Percentiles rank a stretch among this genome's conserved stretches.
Evolutionary conservation across 345 rosid genomes (phyloP).

Genomic region (Hirschfeldia incana): DNA sequence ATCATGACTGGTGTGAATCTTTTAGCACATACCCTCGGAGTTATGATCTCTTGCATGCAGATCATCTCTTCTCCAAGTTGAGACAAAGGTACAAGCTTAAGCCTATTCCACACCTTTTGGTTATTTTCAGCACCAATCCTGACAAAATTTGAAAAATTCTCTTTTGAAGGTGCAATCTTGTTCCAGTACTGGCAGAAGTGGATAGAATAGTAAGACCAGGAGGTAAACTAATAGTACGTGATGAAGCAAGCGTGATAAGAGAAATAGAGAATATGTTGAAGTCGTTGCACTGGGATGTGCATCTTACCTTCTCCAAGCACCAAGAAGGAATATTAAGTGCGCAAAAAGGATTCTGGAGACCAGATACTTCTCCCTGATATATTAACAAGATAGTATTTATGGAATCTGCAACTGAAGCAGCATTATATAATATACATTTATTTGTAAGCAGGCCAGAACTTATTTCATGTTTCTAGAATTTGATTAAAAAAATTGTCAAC

Average conservation of each 20-base stretch:
- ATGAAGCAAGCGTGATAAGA: constrained; percentile 55
- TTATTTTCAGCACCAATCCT: background rate
- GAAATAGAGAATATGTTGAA: constrained; percentile 79
- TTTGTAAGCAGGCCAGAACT: background rate
- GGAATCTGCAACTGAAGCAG: constrained; percentile 17
- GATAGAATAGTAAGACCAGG: constrained; percentile 93
- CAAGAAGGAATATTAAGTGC: constrained; percentile 86
- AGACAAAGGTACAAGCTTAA: constrained; percentile 49
- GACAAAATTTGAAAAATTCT: background rate
- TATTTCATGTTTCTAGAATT: constrained; percentile 6
- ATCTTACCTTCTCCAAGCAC: constrained; percentile 65
- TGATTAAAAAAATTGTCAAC: constrained; percentile 11
- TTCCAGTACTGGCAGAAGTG: constrained; percentile 81
- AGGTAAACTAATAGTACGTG: constrained; percentile 76
- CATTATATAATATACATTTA: background rate
- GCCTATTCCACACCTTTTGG: background rate
- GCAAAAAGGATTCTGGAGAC: constrained; percentile 92
- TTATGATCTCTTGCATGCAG: constrained; percentile 87
- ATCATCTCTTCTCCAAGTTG: constrained; percentile 88
- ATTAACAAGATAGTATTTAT: background rate
- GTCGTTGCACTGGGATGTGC: constrained; percentile 83
- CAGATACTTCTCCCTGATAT: constrained; percentile 46
- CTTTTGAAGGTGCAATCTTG: constrained; percentile 68
- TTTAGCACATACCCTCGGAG: constrained; percentile 83
- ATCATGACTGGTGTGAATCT: constrained; percentile 96